Conservation (phyloP, 352 stramenopile species). For the Globisporangium acanthophoron region DNA sequence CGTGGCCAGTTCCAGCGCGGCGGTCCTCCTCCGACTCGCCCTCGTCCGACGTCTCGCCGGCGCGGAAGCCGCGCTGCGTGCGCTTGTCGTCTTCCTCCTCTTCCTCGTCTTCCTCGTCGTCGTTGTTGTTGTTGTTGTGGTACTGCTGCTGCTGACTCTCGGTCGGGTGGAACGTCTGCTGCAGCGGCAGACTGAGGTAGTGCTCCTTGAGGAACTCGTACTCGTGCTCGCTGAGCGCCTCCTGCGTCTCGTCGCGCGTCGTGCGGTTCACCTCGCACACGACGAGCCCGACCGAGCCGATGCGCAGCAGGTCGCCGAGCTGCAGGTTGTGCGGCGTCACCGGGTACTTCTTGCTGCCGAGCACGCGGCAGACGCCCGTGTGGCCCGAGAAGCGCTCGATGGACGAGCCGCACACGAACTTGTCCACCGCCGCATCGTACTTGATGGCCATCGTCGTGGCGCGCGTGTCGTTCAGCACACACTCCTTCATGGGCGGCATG, state of each 20-base stretch:
- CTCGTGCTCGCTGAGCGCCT: conserved; percentile 78
- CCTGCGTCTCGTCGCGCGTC: conserved; percentile 51
- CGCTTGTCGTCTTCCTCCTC: conserved; percentile 21
- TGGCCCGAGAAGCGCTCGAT: conserved; percentile 90
- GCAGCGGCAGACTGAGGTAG: conserved; percentile 75
- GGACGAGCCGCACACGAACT: conserved; percentile 81
- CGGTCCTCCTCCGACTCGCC: conserved; percentile 74
- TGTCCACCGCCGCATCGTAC: conserved; percentile 50
- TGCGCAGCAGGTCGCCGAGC: conserved; percentile 81
- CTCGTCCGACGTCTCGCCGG: conserved; percentile 69
- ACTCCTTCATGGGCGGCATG: conserved; percentile 66
- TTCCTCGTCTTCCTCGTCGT: conserved; percentile 23
- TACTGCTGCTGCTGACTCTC: conserved; percentile 7
- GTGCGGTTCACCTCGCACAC: conserved; percentile 88
- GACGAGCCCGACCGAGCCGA: conserved; percentile 90
- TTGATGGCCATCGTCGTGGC: conserved; percentile 75
- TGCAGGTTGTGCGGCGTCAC: conserved; percentile 69
- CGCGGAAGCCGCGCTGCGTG: conserved; percentile 4
- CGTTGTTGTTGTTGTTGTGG: conserved; percentile 11
- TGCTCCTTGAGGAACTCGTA: conserved; percentile 87
- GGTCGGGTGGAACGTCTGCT: conserved; percentile 79
- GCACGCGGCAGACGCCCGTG: conserved; percentile 86
- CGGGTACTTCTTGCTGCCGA: conserved; percentile 85
- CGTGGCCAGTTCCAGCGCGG: conserved; percentile 12
- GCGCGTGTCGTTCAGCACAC: conserved; percentile 76